Base-by-base conservation (phyloP, 192 early-diverging fungal genomes). In the Coemansia sp. region DNA sequence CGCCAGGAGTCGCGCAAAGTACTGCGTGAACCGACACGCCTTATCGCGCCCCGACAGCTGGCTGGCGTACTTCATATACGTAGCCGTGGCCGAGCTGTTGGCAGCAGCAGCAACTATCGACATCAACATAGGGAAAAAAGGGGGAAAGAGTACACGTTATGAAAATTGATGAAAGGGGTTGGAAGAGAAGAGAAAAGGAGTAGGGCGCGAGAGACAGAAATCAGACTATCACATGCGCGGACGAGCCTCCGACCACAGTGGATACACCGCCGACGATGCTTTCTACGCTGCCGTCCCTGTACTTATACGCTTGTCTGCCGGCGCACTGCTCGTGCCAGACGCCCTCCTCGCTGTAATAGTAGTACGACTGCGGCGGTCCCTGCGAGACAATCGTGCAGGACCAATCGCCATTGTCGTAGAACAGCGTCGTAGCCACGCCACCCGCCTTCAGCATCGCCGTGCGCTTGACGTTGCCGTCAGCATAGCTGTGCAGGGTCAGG, bases 11-110 rank as follows among this genome's bases (percentile, higher is more conserved):
- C 92, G 91, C 10, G 91, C 83, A 71, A 92, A 88, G 83, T 94
- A 94, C 75, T 98, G 95, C 23, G 92, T 85, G 52, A 91, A 83
- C 66, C 94, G 88, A 72, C 89, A 89, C n/a, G 84, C 64, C 66
- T 92, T 91, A 70, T 93, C 92, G 63, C 92, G 89, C 31, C 90
- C 91, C 16, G 81, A 77, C 20, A 89, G 87, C 25, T 85, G 89
- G 66, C 68, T 75, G 13, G 87, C 75, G 75, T 76, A 91, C 60
- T 85, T 80, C 21, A 90, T 73, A 59, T 79, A 83, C 36, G 65
- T 55, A 38, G 60, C 62, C 9, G 68, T 56, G 1, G 64, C 56
- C 37, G 55, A 48, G 66, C 72, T 77, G 41, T 70, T 77, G 50
- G 69, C 66, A 4, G 52, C 65, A 26, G 59, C 57, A 9, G 68